These are phyloP conservation scores for Wickerhamiella galacta DNA, from an alignment of 805 yeast species.

Conservation along the genomic window DNA sequence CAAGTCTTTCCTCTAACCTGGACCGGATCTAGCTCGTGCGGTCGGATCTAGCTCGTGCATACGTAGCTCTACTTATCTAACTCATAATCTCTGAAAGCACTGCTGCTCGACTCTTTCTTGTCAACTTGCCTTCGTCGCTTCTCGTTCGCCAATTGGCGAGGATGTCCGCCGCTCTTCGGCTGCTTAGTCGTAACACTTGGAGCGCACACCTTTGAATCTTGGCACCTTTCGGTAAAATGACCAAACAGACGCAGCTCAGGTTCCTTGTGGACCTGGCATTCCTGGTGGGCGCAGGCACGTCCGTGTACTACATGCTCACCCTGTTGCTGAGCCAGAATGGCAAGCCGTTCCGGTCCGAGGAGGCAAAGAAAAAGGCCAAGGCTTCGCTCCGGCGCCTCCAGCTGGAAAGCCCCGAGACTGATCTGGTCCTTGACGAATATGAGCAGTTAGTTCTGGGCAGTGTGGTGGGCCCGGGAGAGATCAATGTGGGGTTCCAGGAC, in stretches of 20 bases:
- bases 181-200: too few species aligned
- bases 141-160: too few species aligned
- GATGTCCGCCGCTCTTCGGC: too few species aligned
- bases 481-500: conserved; percentile 57
- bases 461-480: conserved; percentile 73
- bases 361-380: conserved; percentile 43
- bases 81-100: too few species aligned
- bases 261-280: conserved; percentile 30
- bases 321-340: conserved; percentile 29
- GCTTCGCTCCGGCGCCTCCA: conserved; percentile 42
- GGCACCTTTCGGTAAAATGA: too few species aligned
- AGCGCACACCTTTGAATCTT: too few species aligned
- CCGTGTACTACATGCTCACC: conserved; percentile 46
- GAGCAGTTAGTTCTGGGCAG: conserved; percentile 64
- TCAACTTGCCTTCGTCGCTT: too few species aligned
- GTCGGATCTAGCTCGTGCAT: too few species aligned
- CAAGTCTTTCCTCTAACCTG: background rate
- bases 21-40: too few species aligned
- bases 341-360: conserved; percentile 31
- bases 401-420: conserved; percentile 39
- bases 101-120: too few species aligned
- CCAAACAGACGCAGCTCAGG: conserved; percentile 7
- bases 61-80: too few species aligned
- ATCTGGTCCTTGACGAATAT: conserved; percentile 45
- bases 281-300: conserved; percentile 46